Base-by-base conservation (phyloP, 345 rosid species). In the Salix caprea region DNA sequence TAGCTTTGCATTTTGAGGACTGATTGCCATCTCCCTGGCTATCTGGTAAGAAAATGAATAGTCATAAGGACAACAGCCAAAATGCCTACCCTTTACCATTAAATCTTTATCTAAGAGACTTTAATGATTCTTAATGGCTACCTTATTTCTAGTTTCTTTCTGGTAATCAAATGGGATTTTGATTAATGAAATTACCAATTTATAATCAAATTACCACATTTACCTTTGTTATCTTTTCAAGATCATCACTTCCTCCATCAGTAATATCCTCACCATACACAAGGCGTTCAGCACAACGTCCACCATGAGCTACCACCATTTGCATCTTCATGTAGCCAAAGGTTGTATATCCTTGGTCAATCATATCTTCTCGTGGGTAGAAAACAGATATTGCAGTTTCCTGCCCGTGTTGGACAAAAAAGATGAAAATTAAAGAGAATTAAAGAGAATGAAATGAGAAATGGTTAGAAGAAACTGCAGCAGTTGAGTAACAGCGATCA, bases 321-420 rank as follows among this genome's bases (percentile, higher is more conserved):
- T 95, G 99, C 99, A 95, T 95, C 85, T 89, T 90, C 99, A 95
- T 86, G 85, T 95, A 95, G 70, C 99, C 99, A 88, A 95, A 91
- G 70, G 99, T 93, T 50, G 97, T 91, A 79, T 95, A 91, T 74
- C 97, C 97, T 88, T 91, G 97, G 86, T 95, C 94, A 69, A 95
- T 86, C 90, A 89, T 95, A 80, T 95, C 97, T 85, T 95, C 99
- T 10, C 99, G 89, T 60, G 97, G 97, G 79, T 88, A 95, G 89
- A 95, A 95, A 75, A 95, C 94, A 13, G 97, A 91, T 79, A 95
- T 82, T 74, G 97, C 99, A 84, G 92, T 93, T 89, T 95, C 99
- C 99, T 95, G 79, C 77, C 62, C 72, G 72, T 65, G 66, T 61
- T 58, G 65, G 14, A 24, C 66, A 24, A 61, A 61, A 61, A 23